Percentiles rank a stretch among this genome's conserved stretches.
Conservation (phyloP, 768 basidiomycete genomes). For the Rhodotorula babjevae region DNA sequence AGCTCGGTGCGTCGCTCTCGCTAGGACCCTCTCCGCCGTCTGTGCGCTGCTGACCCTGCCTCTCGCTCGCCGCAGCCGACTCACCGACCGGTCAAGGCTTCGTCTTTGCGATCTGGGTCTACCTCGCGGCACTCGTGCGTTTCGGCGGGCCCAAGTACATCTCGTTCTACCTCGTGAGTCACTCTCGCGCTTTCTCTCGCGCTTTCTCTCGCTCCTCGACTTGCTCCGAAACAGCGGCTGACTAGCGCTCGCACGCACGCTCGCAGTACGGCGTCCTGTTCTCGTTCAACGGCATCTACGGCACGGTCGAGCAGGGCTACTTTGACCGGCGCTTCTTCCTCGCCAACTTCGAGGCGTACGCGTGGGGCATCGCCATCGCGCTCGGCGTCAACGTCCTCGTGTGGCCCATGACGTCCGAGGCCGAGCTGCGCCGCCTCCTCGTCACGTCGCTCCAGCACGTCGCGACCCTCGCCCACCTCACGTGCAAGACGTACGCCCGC, state of each 20-base stretch:
- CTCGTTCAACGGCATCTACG: constrained; percentile 35
- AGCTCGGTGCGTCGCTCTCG: constrained; percentile 1
- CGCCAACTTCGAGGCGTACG: constrained; percentile 40
- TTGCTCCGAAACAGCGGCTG: too few species aligned
- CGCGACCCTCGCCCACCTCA: constrained; percentile 29
- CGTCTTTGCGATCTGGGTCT: constrained; percentile 43
- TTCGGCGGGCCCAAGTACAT: constrained; percentile 28
- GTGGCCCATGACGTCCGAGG: constrained; percentile 42
- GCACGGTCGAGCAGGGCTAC: background rate
- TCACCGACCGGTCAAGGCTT: constrained; percentile 45
- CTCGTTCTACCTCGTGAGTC: constrained; percentile 32
- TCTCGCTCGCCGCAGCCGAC: constrained; percentile 2
- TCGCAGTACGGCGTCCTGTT: constrained; percentile 29
- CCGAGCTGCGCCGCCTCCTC: constrained; percentile 42
- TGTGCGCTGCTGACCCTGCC: too few species aligned
- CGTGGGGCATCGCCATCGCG: constrained; percentile 44
- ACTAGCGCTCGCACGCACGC: background rate
- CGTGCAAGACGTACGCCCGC: constrained; percentile 31
- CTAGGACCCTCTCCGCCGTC: too few species aligned
- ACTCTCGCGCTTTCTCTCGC: too few species aligned
- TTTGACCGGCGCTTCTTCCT: constrained; percentile 38
- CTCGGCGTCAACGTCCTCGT: constrained; percentile 44
- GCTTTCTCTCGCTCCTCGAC: background rate
- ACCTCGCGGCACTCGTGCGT: constrained; percentile 32
- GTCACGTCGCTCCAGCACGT: constrained; percentile 35